phyloP scores from a whole-genome alignment of 805 yeast species.

The Wickerhamomyces mucosus region DNA sequence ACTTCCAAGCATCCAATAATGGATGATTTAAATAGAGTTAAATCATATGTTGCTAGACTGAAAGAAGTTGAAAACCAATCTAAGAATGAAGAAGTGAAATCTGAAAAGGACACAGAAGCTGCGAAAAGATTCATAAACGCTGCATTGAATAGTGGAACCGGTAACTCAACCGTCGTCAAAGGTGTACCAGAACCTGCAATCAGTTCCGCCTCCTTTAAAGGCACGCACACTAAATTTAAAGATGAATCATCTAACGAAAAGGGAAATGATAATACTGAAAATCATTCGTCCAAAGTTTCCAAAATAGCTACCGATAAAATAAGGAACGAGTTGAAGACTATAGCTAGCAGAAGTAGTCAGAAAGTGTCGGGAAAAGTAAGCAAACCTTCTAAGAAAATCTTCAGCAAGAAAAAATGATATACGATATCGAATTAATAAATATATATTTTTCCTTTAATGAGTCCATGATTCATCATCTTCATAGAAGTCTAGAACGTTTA shows the following conservation, averaged over 20 bases:
- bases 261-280: slow-evolving; percentile 6
- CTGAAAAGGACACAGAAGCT: slow-evolving; percentile 24
- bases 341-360: no score
- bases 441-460: no score
- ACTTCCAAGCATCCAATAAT: slow-evolving; percentile 52
- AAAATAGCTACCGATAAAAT: background rate
- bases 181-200: slow-evolving; percentile 37
- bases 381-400: background rate
- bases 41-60: slow-evolving; percentile 53
- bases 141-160: slow-evolving; percentile 29
- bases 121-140: slow-evolving; percentile 38
- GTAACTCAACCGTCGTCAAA: slow-evolving; percentile 10
- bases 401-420: slow-evolving; percentile 1
- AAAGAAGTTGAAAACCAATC: slow-evolving; percentile 20
- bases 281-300: slow-evolving; percentile 2
- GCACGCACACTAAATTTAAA: slow-evolving; percentile 42
- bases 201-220: slow-evolving; percentile 40
- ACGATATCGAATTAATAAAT: background rate
- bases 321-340: background rate
- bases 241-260: slow-evolving; percentile 13
- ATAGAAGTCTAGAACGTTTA: no score
- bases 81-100: slow-evolving; percentile 5
- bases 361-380: no score
- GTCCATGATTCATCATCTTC: no score
- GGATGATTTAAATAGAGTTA: slow-evolving; percentile 57